These are phyloP conservation scores for Quercus ilex DNA, from an alignment of 306 rosid species.

Conservation along the genomic window DNA sequence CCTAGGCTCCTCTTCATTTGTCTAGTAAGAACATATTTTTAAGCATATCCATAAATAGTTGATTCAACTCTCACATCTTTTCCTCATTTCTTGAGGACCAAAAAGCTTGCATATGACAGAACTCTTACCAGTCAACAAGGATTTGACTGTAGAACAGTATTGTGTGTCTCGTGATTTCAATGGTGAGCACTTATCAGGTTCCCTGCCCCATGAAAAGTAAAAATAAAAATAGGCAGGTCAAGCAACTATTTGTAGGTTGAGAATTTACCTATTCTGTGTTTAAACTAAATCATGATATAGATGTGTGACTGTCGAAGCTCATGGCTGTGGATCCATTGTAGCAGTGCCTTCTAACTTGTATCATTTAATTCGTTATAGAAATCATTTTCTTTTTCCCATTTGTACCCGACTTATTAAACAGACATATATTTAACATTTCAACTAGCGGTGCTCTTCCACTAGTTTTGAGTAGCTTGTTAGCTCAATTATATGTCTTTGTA, in stretches of 20 bases:
- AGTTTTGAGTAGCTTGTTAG: constrained; percentile 7
- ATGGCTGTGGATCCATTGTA: background rate
- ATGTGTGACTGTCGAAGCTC: background rate
- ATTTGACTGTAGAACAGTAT: background rate
- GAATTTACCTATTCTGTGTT: background rate
- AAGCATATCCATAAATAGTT: background rate
- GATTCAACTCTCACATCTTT: background rate
- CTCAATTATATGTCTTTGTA: background rate
- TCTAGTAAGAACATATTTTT: background rate
- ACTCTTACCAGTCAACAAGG: background rate
- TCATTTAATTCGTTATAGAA: background rate
- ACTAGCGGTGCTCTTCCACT: constrained; percentile 8
- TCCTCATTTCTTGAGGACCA: background rate
- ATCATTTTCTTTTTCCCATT: constrained; percentile 6
- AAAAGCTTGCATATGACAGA: background rate
- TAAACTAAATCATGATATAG: background rate
- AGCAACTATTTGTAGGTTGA: background rate
- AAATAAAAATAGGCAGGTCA: background rate
- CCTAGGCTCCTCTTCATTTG: background rate
- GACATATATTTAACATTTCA: constrained; percentile 9
- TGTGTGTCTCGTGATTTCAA: background rate
- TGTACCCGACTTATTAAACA: background rate
- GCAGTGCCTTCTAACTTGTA: background rate
- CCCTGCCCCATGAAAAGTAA: background rate
- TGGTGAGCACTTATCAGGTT: background rate